phyloP scores from a whole-genome alignment of 2,329 filamentous ascomycete genomes.

The Cladophialophora yegresii region DNA sequence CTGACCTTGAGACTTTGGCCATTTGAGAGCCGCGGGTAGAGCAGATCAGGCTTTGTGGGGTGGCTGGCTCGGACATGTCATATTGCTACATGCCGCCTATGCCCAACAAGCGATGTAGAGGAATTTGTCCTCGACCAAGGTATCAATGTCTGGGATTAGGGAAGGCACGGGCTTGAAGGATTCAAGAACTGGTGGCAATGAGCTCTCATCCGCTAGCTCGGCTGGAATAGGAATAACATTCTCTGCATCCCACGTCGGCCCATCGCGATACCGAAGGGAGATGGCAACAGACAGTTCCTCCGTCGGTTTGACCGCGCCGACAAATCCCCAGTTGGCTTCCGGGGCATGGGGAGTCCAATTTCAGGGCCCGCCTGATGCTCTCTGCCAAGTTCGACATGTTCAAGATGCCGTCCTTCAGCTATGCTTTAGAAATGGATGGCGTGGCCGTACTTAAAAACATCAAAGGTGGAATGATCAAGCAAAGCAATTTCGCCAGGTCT shows the following conservation, averaged over 20 bases:
- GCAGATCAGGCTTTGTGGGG: slow-evolving; percentile 13
- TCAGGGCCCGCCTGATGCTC: slow-evolving; percentile 18
- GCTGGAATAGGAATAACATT: slow-evolving; percentile 56
- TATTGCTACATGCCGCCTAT: slow-evolving; percentile 17
- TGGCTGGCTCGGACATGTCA: slow-evolving; percentile 16
- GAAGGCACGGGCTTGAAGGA: slow-evolving; percentile 14
- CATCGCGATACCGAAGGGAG: slow-evolving; percentile 11
- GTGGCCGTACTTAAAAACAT: slow-evolving; percentile 18
- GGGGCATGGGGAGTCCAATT: slow-evolving; percentile 13
- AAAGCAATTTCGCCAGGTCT: slow-evolving; percentile 15
- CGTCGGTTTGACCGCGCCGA: slow-evolving; percentile 12
- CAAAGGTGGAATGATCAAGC: slow-evolving; percentile 14
- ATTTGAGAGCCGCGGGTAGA: slow-evolving; percentile 10
- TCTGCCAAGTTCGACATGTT: slow-evolving; percentile 14
- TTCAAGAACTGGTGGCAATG: slow-evolving; percentile 9
- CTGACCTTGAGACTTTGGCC: slow-evolving; percentile 10
- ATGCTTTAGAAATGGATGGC: slow-evolving; percentile 14
- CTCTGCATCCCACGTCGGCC: slow-evolving; percentile 49
- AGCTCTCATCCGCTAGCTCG: slow-evolving; percentile 48
- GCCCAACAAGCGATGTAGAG: slow-evolving; percentile 18
- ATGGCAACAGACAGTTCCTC: slow-evolving; percentile 17
- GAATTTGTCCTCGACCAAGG: slow-evolving; percentile 18
- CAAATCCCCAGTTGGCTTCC: slow-evolving; percentile 16
- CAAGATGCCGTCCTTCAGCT: slow-evolving; percentile 4
- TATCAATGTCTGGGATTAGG: slow-evolving; percentile 15